These are phyloP conservation scores for Sherardia arvensis DNA, from an alignment of 257 asterid species.

Conservation along the genomic window DNA sequence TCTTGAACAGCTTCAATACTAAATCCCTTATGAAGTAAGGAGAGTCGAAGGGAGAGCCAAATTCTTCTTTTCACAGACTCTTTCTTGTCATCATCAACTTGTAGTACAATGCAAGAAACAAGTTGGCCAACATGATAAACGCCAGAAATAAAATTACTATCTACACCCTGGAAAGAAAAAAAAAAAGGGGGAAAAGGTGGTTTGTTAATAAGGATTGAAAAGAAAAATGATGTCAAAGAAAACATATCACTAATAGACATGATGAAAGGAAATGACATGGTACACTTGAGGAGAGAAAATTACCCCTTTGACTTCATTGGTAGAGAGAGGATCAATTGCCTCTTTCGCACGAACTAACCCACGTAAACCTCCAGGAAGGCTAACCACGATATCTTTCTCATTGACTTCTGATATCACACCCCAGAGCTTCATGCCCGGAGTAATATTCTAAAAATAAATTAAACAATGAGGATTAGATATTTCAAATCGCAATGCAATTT, in stretches of 20 bases:
- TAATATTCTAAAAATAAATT: constrained; percentile 54
- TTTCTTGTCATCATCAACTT: constrained; percentile 72
- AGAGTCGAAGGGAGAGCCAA: constrained; percentile 86
- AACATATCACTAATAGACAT: neutral
- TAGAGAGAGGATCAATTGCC: constrained; percentile 53
- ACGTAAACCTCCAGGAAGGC: constrained; percentile 95
- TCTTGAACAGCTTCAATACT: constrained; percentile 76
- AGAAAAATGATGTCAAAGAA: neutral
- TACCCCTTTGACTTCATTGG: constrained; percentile 36
- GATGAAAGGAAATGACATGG: neutral
- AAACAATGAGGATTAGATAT: neutral
- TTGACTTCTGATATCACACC: constrained; percentile 90
- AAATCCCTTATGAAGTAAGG: constrained; percentile 62
- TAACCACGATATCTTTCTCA: constrained; percentile 77
- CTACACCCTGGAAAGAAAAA: constrained; percentile 32
- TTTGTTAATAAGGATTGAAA: neutral
- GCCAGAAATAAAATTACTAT: constrained; percentile 45
- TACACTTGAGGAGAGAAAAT: neutral
- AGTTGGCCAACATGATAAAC: constrained; percentile 72
- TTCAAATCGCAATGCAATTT: neutral
- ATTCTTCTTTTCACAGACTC: constrained; percentile 72
- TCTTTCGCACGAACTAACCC: constrained; percentile 89
- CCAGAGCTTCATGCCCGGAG: constrained; percentile 93
- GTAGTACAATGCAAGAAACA: constrained; percentile 76
- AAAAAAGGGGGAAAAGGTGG: constrained; percentile 5